Evolutionary conservation across 208 protist genomes (phyloP).

Genomic region (Spironucleus salmonicida): DNA sequence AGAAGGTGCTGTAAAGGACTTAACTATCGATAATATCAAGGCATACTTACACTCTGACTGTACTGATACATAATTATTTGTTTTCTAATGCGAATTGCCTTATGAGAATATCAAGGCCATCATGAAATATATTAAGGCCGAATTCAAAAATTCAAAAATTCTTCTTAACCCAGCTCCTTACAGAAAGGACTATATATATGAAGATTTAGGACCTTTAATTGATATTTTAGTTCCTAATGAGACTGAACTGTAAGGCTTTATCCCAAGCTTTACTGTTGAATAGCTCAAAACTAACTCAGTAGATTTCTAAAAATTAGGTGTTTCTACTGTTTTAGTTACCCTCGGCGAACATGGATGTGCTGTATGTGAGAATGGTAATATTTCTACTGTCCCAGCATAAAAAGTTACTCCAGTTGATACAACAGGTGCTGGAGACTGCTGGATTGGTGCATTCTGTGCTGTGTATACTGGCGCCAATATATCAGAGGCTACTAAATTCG

Average conservation of each 20-base stretch:
- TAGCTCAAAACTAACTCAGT: too few species aligned
- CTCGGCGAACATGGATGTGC: neutral
- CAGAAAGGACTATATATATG: neutral
- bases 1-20: neutral
- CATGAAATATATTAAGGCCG: neutral
- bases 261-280: too few species aligned
- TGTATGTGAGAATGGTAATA: neutral
- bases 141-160: neutral
- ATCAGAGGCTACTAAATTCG: neutral
- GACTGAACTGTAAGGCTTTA: too few species aligned
- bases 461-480: neutral
- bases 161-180: conserved; percentile 19
- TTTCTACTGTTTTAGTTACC: neutral
- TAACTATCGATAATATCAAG: neutral
- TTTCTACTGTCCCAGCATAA: neutral
- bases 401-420: neutral
- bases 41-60: neutral
- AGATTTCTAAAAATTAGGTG: too few species aligned
- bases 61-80: neutral
- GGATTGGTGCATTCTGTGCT: neutral
- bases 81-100: conserved; percentile 4
- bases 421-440: conserved; percentile 20
- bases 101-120: neutral
- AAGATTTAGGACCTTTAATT: neutral
- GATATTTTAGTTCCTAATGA: conserved; percentile 21